Evolutionary conservation across 441 rosid species (phyloP), one percentile per base, ranked within the genome.

Genomic region (Croton setiger): DNA sequence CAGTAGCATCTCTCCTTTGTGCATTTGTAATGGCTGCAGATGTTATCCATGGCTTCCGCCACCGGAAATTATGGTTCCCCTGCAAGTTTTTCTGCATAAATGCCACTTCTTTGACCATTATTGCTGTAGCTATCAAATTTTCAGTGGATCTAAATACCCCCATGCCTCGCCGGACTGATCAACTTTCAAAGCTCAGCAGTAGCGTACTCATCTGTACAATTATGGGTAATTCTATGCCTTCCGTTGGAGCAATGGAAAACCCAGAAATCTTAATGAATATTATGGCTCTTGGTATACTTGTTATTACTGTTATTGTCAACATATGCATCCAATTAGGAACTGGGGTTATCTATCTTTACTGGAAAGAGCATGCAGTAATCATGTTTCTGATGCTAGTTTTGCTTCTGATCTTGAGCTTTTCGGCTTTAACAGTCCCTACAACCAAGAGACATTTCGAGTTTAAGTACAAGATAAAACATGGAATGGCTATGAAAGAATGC

Each of bases 151-250:
- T 93, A 39, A 91, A 93, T 80, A 91, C 96, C 8, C 78, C 89
- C 6, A 93, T 93, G 98, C 98, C 98, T 18, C 81, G 86, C 41
- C 84, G 83, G 14, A 80, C 81, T 41, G 97, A 91, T 67, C 98
- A 93, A 90, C 97, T 93, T n/a, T 73, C 90, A 5, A 93, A 93
- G 75, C 89, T 93, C 71, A 91, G 94, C 83, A 89, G 95, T 66
- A 79, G 84, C 31, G 87, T 77, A 70, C 78, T 93, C 66, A 75
- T 91, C 69, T 91, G 96, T 75, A 85, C 88, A 0, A 82, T 81
- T 13, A 88, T 93, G 85, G 93, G 90, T 66, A 89, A 91, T 55
- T 87, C 87, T 55, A 89, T 89, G 96, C 97, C 97, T 63, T 93
- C 97, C 68, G 73, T 93, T 11, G 98, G 95, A 67, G 54, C 79